These are phyloP conservation scores for Phaeosphaeria sp. DNA, from an alignment of 2,329 filamentous ascomycete species.

Conservation along the genomic window DNA sequence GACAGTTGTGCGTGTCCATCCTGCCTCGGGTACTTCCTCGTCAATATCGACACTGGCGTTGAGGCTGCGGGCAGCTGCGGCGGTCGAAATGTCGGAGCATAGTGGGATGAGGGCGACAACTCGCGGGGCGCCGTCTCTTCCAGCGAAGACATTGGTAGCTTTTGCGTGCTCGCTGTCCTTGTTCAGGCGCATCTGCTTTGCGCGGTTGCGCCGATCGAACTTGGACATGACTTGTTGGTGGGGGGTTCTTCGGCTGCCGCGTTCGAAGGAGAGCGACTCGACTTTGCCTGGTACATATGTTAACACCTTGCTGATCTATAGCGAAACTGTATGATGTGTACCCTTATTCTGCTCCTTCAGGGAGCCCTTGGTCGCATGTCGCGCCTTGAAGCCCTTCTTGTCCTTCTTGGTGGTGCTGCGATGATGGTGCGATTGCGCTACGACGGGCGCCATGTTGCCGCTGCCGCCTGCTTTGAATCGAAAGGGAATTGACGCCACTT, in stretches of 20 bases:
- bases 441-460: conserved; percentile 72
- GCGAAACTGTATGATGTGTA: conserved; percentile 43
- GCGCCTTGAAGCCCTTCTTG: conserved; percentile 92
- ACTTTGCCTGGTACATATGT: conserved; percentile 71
- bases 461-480: conserved; percentile 81
- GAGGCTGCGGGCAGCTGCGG: conserved; percentile 71
- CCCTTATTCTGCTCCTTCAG: conserved; percentile 87
- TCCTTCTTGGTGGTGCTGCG: conserved; percentile 87
- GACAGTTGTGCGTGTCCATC: conserved; percentile 70
- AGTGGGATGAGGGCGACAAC: conserved; percentile 89
- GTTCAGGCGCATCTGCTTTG: conserved; percentile 83
- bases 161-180: conserved; percentile 86
- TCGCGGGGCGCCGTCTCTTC: conserved; percentile 83
- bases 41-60: conserved; percentile 83
- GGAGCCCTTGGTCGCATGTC: conserved; percentile 86
- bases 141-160: conserved; percentile 82
- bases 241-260: conserved; percentile 80
- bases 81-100: conserved; percentile 73
- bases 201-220: conserved; percentile 92
- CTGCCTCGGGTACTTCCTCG: conserved; percentile 65
- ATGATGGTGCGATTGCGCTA: conserved; percentile 75
- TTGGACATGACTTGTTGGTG: conserved; percentile 98
- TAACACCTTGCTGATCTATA: conserved; percentile 5
- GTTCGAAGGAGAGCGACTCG: conserved; percentile 65
- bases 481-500: conserved; percentile 64